A percentile compares a stretch with the other conserved stretches of the same genome.
Conservation (phyloP, 805 yeast genomes). For the Debaryomyces castellii region DNA sequence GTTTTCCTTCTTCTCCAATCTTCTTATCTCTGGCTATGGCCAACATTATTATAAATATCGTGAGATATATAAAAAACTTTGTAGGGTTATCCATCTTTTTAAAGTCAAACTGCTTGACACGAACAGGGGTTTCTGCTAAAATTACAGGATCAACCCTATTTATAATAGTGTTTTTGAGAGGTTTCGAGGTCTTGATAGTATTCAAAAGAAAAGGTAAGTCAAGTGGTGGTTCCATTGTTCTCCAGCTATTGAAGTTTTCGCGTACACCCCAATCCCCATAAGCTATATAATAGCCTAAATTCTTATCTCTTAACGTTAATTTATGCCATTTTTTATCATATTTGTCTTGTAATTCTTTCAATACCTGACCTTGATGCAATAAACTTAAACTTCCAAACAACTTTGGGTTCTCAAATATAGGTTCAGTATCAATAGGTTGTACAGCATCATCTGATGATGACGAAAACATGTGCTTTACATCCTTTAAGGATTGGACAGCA, state of each 20-base stretch:
- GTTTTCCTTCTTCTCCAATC: constrained; percentile 44
- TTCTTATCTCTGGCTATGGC: constrained; percentile 59
- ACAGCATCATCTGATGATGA: constrained; percentile 36
- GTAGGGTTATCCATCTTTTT: constrained; percentile 57
- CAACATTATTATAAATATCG: constrained; percentile 45
- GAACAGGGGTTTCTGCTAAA: constrained; percentile 41
- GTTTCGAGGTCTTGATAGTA: constrained; percentile 21
- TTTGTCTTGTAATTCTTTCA: constrained; percentile 50
- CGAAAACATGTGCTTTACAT: constrained; percentile 34
- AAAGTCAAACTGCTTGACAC: constrained; percentile 47
- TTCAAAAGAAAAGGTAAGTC: constrained; percentile 61
- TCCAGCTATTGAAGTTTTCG: constrained; percentile 51
- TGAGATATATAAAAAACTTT: constrained; percentile 50
- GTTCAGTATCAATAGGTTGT: constrained; percentile 48
- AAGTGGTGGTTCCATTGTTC: constrained; percentile 45
- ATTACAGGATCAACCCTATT: constrained; percentile 39
- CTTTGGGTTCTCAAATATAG: constrained; percentile 39
- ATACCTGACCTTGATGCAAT: constrained; percentile 57
- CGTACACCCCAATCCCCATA: constrained; percentile 76
- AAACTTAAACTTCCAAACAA: constrained; percentile 34
- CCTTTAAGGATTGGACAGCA: constrained; percentile 40
- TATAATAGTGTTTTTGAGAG: constrained; percentile 22
- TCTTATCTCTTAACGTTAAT: constrained; percentile 49
- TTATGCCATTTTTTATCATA: constrained; percentile 57
- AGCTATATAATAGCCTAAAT: constrained; percentile 57